Conservation (phyloP, 2,329 filamentous ascomycete genomes). For the Pseudocercospora musae region DNA sequence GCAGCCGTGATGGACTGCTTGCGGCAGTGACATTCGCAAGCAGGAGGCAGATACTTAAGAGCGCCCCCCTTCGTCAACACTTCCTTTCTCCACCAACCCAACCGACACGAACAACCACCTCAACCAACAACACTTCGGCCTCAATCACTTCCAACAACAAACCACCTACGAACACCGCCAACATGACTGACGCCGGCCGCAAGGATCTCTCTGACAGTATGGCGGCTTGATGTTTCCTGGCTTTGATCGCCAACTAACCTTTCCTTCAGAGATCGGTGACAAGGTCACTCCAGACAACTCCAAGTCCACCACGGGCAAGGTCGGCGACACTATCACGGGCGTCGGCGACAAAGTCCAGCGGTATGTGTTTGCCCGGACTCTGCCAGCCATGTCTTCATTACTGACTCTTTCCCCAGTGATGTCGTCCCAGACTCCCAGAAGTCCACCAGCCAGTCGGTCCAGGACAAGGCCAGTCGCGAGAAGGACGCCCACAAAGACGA, state of each 20-base stretch:
- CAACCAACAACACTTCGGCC: constrained; percentile 10
- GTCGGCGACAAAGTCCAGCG: constrained; percentile 50
- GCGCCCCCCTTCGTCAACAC: background rate
- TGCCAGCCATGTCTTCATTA: background rate
- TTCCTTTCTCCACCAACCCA: background rate
- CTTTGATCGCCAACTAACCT: constrained; percentile 23
- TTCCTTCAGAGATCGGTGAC: constrained; percentile 52
- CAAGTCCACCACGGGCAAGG: constrained; percentile 60
- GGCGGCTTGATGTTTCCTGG: constrained; percentile 12
- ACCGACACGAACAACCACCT: background rate
- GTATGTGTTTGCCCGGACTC: constrained; percentile 1
- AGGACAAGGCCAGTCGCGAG: constrained; percentile 49
- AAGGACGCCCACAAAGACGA: constrained; percentile 44
- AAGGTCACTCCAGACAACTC: constrained; percentile 56
- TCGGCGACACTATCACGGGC: constrained; percentile 56
- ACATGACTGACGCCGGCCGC: constrained; percentile 61
- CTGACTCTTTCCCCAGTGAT: constrained; percentile 38
- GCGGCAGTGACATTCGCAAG: background rate
- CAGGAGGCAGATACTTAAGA: background rate
- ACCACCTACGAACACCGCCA: constrained; percentile 35
- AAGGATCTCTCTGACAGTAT: constrained; percentile 56
- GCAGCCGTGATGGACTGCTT: background rate
- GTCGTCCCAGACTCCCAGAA: constrained; percentile 54
- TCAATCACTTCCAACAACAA: constrained; percentile 15
- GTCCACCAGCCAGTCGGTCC: constrained; percentile 51